Percentiles rank a stretch among this genome's conserved stretches.
Conservation (phyloP, 129 eudicot genomes). For the Flaveria ramosissima region DNA sequence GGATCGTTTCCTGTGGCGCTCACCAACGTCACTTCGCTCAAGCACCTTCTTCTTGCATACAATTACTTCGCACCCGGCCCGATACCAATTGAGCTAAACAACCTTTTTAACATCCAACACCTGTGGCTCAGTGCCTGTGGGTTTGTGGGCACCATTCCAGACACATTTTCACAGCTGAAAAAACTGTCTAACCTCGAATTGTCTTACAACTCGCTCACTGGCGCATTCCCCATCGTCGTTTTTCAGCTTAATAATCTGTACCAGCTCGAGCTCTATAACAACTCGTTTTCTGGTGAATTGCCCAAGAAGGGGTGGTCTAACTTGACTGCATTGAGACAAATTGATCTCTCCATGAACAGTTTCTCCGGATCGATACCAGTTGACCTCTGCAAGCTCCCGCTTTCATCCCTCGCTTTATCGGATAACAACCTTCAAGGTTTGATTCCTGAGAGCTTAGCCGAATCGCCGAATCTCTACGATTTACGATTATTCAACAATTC, state of each 20-base stretch:
- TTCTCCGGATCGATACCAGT: slow-evolving; percentile 67
- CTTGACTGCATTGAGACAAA: slow-evolving; percentile 49
- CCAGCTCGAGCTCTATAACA: slow-evolving; percentile 69
- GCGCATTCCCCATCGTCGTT: slow-evolving; percentile 48
- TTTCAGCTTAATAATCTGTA: slow-evolving; percentile 45
- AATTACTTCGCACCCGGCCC: slow-evolving; percentile 49
- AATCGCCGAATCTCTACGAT: slow-evolving; percentile 62
- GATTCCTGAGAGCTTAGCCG: slow-evolving; percentile 60
- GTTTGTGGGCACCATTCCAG: slow-evolving; percentile 55
- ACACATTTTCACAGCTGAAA: slow-evolving; percentile 35
- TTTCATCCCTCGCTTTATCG: slow-evolving; percentile 54
- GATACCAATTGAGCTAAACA: slow-evolving; percentile 56
- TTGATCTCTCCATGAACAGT: slow-evolving; percentile 62
- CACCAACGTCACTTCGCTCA: slow-evolving; percentile 46
- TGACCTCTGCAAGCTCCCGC: slow-evolving; percentile 66
- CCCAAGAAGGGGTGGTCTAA: slow-evolving; percentile 63
- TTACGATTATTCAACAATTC: slow-evolving; percentile 54
- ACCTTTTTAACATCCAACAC: slow-evolving; percentile 46
- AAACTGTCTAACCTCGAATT: slow-evolving; percentile 58
- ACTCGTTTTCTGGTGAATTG: slow-evolving; percentile 57
- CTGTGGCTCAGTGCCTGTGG: slow-evolving; percentile 55
- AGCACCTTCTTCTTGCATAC: slow-evolving; percentile 52
- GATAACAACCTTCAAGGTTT: slow-evolving; percentile 60
- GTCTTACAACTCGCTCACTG: slow-evolving; percentile 52
- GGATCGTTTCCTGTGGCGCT: slow-evolving; percentile 54